Conservation (phyloP, 306 rosid genomes). For the Cucumis sativus region Cucumber_9930_V3 NC_026655.2:22493501-22494000, state of each 20-base stretch:
- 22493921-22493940: slow-evolving; percentile 8
- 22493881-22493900: neutral
- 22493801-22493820: slow-evolving; percentile 35
- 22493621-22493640: neutral
- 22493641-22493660: neutral
- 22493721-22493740: neutral
- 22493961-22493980: slow-evolving; percentile 57
- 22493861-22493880: slow-evolving; percentile 32
- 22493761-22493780: slow-evolving; percentile 15
- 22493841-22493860: slow-evolving; percentile 33
- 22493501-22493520: neutral
- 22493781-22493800: slow-evolving; percentile 45
- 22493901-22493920: neutral
- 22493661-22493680: neutral
- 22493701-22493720: neutral
- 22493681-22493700: neutral
- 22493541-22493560: neutral
- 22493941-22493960: slow-evolving; percentile 53
- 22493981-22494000: slow-evolving; percentile 78
- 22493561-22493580: neutral
- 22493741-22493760: neutral
- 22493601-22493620: neutral
- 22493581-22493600: neutral
- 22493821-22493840: slow-evolving; percentile 40
- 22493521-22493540: neutral